Percentiles rank a stretch among this genome's conserved stretches.
phyloP scores from a whole-genome alignment of 1,284 basidiomycete species.

The Malassezia globosa region DNA sequence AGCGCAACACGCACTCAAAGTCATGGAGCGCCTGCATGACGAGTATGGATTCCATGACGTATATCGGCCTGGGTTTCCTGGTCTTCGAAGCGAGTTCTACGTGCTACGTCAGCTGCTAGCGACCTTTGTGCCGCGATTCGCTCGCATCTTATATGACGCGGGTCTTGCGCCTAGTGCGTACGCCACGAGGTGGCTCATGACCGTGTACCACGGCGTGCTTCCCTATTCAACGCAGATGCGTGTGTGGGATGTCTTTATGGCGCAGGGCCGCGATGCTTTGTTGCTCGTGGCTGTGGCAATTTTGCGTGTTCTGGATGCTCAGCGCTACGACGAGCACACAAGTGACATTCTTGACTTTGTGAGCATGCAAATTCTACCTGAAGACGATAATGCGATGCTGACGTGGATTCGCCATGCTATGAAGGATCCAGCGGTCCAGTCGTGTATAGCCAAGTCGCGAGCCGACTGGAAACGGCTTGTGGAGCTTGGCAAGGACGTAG shows the following conservation, averaged over 20 bases:
- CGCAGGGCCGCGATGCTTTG: conserved; percentile 82
- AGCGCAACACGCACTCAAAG: conserved; percentile 61
- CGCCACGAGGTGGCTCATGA: conserved; percentile 99
- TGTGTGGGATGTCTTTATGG: conserved; percentile 82
- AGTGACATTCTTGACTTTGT: conserved; percentile 17
- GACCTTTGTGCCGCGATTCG: conserved; percentile 76
- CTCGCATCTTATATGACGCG: conserved; percentile 60
- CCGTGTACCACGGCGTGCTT: conserved; percentile 75
- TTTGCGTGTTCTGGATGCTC: conserved; percentile 62
- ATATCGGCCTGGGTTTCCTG: conserved; percentile 89
- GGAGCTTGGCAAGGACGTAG: neutral
- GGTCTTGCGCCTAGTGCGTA: conserved; percentile 85
- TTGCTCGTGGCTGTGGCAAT: conserved; percentile 72
- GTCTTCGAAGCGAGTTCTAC: conserved; percentile 83
- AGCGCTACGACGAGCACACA: neutral
- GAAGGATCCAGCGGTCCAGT: neutral
- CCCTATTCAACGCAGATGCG: conserved; percentile 88
- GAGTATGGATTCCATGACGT: conserved; percentile 79
- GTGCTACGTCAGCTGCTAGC: conserved; percentile 80
- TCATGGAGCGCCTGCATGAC: conserved; percentile 60
- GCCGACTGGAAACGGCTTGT: neutral
- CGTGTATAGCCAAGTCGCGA: neutral
- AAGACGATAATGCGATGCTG: conserved; percentile 38
- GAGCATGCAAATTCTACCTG: conserved; percentile 30
- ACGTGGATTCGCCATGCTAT: conserved; percentile 28